Conservation (phyloP, 2,329 filamentous ascomycete genomes). For the Xylaria sp. region DNA sequence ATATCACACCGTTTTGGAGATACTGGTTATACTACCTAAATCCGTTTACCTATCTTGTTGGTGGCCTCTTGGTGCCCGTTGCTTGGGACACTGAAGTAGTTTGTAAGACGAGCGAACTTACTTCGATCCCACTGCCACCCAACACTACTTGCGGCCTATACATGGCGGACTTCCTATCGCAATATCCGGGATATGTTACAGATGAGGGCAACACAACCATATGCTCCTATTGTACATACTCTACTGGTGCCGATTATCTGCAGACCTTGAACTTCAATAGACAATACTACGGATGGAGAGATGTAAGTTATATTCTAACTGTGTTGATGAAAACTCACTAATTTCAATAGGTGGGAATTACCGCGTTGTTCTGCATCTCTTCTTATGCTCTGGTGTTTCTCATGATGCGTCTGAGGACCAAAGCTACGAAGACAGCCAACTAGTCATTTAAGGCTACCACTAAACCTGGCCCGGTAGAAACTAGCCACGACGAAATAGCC, state of each 20-base stretch:
- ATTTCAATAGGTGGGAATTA: conserved; percentile 19
- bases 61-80: conserved; percentile 5
- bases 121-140: background rate
- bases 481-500: no score
- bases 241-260: conserved; percentile 63
- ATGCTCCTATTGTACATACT: conserved; percentile 33
- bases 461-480: background rate
- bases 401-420: conserved; percentile 27
- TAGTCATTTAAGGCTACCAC: background rate
- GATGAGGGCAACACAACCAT: background rate
- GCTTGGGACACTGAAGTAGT: background rate
- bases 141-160: conserved; percentile 3
- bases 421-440: conserved; percentile 28
- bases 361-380: conserved; percentile 21
- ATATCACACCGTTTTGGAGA: conserved; percentile 72
- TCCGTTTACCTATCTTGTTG: conserved; percentile 68
- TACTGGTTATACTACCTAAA: conserved; percentile 74
- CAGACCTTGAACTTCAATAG: conserved; percentile 14
- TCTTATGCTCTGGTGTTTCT: conserved; percentile 27
- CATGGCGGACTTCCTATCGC: background rate
- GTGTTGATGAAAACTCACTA: background rate
- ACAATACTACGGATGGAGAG: conserved; percentile 23
- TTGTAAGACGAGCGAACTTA: background rate
- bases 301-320: conserved; percentile 10
- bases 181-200: background rate